Evolutionary conservation across 1,284 basidiomycete genomes (phyloP), one percentile per base, ranked within the genome.

Genomic region (Ganoderma lingzhi): DNA sequence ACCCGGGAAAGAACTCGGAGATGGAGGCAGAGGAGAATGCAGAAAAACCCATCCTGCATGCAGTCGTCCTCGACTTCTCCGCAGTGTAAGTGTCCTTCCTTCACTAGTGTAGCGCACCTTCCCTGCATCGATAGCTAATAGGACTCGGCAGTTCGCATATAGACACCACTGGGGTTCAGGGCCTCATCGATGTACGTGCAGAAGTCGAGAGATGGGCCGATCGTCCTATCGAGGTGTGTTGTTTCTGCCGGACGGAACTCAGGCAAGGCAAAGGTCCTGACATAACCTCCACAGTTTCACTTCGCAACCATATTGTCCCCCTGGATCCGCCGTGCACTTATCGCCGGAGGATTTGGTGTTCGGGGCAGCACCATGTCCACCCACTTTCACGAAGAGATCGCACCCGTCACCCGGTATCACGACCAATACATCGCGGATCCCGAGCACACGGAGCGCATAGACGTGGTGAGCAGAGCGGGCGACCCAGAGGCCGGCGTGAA

Each of bases 21-120:
- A 82, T 81, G 65, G 80, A 76, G 56, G 79, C 79, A 14, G 90
- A 94, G 71, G 72, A 80, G 28, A 61, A 61, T 30, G 37, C 37
- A 23, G 83, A 84, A 74, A 88, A 88, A 73, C 93, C 96, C 0
- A 77, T 86, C 12, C 84, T 98, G 53, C 90, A 90, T 65, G 96
- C 96, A 8, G 86, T 99, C 72, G 92, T 99, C 45, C 85, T 99
- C 23, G 97, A 99, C 80, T 97, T 98, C 77, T 91, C 94, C 59
- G 84, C 90, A 23, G 93, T 98, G 90, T 93, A 77, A 80, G 90
- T 82, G 44, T 30, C 23, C 32, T 23, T 44, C 37, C 23, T 17
- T 14, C 48, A 23, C n/a, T n/a, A 30, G n/a, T 62, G 35, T 39
- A 35, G 62, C 45, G 69, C 63, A n/a, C 68, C 62, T 53, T 59